A percentile compares a stretch with the other conserved stretches of the same genome.
These are phyloP conservation scores for Rhizopogon rudus DNA, from an alignment of 768 basidiomycete species.

Conservation along the genomic window DNA sequence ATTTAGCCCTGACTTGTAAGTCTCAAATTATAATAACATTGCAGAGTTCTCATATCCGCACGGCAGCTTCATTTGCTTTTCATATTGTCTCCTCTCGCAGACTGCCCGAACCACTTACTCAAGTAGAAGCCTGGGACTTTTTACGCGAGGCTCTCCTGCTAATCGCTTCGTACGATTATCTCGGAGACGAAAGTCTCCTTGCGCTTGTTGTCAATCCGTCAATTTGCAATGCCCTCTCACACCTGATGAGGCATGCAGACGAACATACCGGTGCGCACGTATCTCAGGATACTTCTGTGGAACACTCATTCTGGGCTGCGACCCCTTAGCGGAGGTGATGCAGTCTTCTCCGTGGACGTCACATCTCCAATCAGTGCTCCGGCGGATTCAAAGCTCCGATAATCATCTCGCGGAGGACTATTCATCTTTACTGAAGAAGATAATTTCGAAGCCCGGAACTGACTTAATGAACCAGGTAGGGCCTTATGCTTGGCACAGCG, in stretches of 20 bases:
- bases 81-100: constrained; percentile 31
- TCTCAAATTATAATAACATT: constrained; percentile 2
- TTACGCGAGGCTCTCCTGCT: constrained; percentile 45
- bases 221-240: constrained; percentile 45
- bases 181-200: constrained; percentile 45
- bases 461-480: constrained; percentile 26
- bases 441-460: constrained; percentile 22
- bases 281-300: neutral
- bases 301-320: neutral
- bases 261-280: constrained; percentile 21
- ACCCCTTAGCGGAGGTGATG: neutral
- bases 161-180: constrained; percentile 40
- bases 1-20: constrained; percentile 42
- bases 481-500: neutral
- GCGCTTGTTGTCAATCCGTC: constrained; percentile 43
- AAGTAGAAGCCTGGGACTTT: constrained; percentile 40
- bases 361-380: constrained; percentile 37
- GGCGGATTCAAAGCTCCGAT: constrained; percentile 16
- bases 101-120: constrained; percentile 31
- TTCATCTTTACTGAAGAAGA: constrained; percentile 23
- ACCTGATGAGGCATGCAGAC: constrained; percentile 28
- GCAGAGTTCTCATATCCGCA: constrained; percentile 12
- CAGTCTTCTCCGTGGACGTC: constrained; percentile 40
- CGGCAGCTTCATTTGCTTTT: constrained; percentile 38
- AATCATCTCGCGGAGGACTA: constrained; percentile 19